Base-by-base conservation (phyloP, 371 early-diverging fungal genomes). In the Mucor saturninus region DNA sequence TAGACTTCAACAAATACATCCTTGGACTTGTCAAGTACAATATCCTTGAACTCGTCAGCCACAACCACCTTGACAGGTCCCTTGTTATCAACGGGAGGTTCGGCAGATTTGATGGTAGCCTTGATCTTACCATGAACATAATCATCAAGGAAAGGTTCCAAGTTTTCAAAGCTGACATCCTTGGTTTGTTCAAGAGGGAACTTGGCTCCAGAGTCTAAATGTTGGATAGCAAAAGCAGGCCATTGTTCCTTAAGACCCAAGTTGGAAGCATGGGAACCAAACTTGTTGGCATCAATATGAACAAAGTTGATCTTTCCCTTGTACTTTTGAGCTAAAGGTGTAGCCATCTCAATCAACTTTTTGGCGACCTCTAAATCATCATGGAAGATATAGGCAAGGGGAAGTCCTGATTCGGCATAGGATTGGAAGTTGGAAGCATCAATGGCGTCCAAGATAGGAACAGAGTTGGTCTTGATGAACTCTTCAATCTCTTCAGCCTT, bases 1-100 rank as follows among this genome's bases (percentile, higher is more conserved):
- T 96, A 96, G 72, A 96, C 91, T 77, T 96, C 96, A 59, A 97
- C 71, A 64, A 98, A 88, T 51, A 96, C 97, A 77, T 98, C 95
- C 89, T 95, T 95, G 39, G 71, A 71, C 73, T 77, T 82, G 83
- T 98, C 92, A 65, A 93, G 80, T 31, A 93, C 98, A 66, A 93
- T 80, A 21, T 84, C 84, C 30, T 81, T 75, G 80, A 94, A 98
- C 62, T 83, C 79, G 53, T 86, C 80, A 38, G 90, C 91, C 61
- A 98, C 98, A 71, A 95, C 84, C 11, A 93, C 91, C 83, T 89
- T 94, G 72, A 95, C 96, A 59, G 91, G 88, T 7, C 77, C 97
- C 59, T 93, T 87, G 74, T 97, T 94, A 26, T 76, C 67, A 73
- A 88, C 94, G 31, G 98, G 97, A 61, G 91, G 78, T 28, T 87